A percentile compares a stretch with the other conserved stretches of the same genome.
phyloP scores from a whole-genome alignment of 1,284 basidiomycete genomes.

The Golubevia pallescens region DNA sequence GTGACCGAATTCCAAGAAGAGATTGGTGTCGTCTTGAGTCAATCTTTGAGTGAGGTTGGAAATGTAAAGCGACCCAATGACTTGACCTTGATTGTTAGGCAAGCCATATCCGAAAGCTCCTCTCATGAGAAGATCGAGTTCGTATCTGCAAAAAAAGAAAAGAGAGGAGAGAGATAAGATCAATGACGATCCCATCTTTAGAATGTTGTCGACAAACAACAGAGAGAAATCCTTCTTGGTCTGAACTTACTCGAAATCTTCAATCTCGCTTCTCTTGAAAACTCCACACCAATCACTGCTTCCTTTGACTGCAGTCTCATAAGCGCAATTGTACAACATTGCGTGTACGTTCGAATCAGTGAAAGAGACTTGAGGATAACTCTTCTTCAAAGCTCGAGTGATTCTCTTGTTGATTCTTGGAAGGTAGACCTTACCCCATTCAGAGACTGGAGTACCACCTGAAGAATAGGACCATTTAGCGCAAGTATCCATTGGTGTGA shows the following conservation, averaged over 20 bases:
- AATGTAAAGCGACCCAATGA: conserved; percentile 67
- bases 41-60: conserved; percentile 67
- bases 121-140: conserved; percentile 68
- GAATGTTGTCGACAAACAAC: not conserved
- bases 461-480: conserved; percentile 66
- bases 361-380: conserved; percentile 17
- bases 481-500: conserved; percentile 68
- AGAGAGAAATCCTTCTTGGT: not conserved
- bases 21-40: conserved; percentile 12
- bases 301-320: conserved; percentile 66
- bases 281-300: conserved; percentile 67
- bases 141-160: conserved; percentile 47
- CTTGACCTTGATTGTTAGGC: conserved; percentile 65
- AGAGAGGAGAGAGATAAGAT: not conserved
- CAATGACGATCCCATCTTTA: not conserved
- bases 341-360: conserved; percentile 62
- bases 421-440: conserved; percentile 67
- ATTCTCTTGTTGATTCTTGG: conserved; percentile 66
- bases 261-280: conserved; percentile 66
- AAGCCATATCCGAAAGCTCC: conserved; percentile 68
- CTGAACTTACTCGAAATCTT: conserved; percentile 65
- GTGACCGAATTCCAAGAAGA: conserved; percentile 68
- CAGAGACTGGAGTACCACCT: conserved; percentile 36
- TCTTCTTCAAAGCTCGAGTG: conserved; percentile 60
- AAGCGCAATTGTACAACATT: conserved; percentile 68